Conservation (phyloP, 768 basidiomycete species). For the Gymnopilus dilepis region DNA sequence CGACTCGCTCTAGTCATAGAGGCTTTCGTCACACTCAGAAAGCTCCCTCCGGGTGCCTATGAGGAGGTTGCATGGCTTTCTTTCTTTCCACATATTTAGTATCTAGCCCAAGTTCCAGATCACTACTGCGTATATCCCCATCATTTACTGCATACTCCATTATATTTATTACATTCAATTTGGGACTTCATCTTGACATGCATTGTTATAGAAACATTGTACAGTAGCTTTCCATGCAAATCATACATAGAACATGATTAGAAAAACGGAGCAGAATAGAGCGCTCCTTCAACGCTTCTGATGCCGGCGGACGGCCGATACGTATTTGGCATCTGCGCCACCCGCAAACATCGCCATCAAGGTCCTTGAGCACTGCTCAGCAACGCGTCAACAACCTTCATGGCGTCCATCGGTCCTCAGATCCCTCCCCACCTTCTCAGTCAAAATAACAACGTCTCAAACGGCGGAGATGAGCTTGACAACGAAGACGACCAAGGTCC, state of each 20-base stretch:
- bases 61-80: background rate
- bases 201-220: too few species aligned
- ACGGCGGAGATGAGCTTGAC: conserved; percentile 20
- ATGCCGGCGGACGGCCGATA: background rate
- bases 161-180: too few species aligned
- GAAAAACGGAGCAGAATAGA: too few species aligned
- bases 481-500: conserved; percentile 35
- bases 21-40: background rate
- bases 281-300: too few species aligned
- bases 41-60: background rate
- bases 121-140: too few species aligned
- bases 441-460: conserved; percentile 12
- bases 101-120: too few species aligned
- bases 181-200: too few species aligned
- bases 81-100: background rate
- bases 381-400: conserved; percentile 25
- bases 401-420: conserved; percentile 62
- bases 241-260: too few species aligned
- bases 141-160: too few species aligned
- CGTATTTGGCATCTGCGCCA: background rate
- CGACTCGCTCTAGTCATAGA: background rate
- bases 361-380: background rate
- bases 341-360: background rate
- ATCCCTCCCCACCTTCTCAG: conserved; percentile 55
- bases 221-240: too few species aligned